phyloP scores from a whole-genome alignment of 2,329 filamentous ascomycete genomes.

The Xylariaceae sp. region DNA sequence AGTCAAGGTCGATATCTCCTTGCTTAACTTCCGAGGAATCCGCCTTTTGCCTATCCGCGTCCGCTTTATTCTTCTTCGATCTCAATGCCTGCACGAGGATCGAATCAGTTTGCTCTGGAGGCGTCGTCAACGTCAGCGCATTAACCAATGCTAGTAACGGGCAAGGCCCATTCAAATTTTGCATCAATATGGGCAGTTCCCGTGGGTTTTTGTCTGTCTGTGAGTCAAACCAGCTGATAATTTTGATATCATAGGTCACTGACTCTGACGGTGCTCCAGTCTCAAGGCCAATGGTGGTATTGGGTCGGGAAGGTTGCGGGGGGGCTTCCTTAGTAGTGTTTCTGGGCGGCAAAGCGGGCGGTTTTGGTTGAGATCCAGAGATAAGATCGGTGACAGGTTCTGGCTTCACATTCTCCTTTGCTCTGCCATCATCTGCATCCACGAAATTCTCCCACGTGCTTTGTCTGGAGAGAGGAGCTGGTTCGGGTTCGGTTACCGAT shows the following conservation, averaged over 20 bases:
- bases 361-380: constrained; percentile 14
- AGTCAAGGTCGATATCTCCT: constrained; percentile 81
- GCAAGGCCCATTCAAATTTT: constrained; percentile 93
- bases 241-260: constrained; percentile 91
- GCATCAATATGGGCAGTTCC: constrained; percentile 81
- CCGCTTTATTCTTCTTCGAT: constrained; percentile 33
- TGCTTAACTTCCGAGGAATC: constrained; percentile 33
- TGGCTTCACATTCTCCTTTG: constrained; percentile 11
- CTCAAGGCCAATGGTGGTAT: constrained; percentile 21
- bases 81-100: constrained; percentile 73
- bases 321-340: constrained; percentile 21
- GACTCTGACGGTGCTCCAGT: constrained; percentile 37
- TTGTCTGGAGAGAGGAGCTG: constrained; percentile 32
- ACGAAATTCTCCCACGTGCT: constrained; percentile 37
- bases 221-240: constrained; percentile 77
- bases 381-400: constrained; percentile 1
- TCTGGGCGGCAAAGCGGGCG: constrained; percentile 39
- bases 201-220: constrained; percentile 58
- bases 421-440: constrained; percentile 27
- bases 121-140: constrained; percentile 79
- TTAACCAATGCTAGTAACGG: constrained; percentile 91
- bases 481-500: constrained; percentile 22
- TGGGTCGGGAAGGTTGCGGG: constrained; percentile 38
- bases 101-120: constrained; percentile 56
- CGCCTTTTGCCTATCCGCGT: too few species aligned